Evolutionary conservation across 169 alveolate species (phyloP).

Genomic region (Babesia gibsoni): DNA sequence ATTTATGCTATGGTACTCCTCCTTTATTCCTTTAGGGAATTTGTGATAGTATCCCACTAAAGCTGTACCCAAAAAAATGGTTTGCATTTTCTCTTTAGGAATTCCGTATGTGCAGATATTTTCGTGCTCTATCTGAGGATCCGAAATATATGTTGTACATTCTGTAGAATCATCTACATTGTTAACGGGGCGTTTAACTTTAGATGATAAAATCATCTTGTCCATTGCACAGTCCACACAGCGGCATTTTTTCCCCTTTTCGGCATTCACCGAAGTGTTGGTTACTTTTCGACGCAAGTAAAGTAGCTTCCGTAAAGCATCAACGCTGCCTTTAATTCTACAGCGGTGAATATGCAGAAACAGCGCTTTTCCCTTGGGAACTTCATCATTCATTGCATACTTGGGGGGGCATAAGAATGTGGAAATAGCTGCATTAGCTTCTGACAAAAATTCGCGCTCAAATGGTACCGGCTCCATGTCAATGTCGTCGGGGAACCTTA

Average conservation of each 20-base stretch:
- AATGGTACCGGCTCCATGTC: not conserved
- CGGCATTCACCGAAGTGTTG: not conserved
- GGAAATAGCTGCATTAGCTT: not conserved
- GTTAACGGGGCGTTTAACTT: not conserved
- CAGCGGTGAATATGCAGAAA: slow-evolving; percentile 4
- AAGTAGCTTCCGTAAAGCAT: not conserved
- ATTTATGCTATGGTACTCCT: not conserved
- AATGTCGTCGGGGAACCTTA: slow-evolving; percentile 16
- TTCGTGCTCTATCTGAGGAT: not conserved
- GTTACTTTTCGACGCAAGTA: not conserved
- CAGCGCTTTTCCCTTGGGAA: not conserved
- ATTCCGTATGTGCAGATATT: not conserved
- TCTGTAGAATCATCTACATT: not conserved
- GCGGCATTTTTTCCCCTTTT: slow-evolving; percentile 2
- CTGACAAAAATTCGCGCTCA: not conserved
- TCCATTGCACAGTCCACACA: slow-evolving; percentile 18
- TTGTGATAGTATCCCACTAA: not conserved
- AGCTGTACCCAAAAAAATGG: not conserved
- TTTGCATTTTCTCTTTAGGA: not conserved
- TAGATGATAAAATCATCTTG: slow-evolving; percentile 10
- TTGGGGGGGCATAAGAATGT: not conserved
- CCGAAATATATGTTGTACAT: too few species aligned
- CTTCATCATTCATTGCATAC: not conserved
- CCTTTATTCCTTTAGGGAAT: not conserved
- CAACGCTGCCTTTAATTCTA: not conserved